A percentile compares a stretch with the other conserved stretches of the same genome.
phyloP scores from a whole-genome alignment of 345 rosid species.

The Pistacia integerrima region DNA sequence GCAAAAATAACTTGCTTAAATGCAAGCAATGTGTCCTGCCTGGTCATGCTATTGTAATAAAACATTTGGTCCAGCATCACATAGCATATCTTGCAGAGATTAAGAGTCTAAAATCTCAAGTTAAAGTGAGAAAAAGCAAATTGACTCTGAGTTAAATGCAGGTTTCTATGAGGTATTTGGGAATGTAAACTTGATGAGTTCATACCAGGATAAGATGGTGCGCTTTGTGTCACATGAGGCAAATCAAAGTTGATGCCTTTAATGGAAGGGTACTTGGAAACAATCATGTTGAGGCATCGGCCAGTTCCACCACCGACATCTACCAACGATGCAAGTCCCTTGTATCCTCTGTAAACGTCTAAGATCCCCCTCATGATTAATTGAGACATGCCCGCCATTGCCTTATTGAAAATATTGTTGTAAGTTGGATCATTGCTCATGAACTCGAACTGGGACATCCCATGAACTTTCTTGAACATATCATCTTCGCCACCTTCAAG shows the following conservation, averaged over 20 bases:
- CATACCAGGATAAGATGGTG: not conserved
- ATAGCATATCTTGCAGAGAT: too few species aligned
- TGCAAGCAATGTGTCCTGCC: too few species aligned
- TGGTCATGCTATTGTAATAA: too few species aligned
- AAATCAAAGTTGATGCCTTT: not conserved
- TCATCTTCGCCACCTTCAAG: not conserved
- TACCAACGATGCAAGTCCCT: not conserved
- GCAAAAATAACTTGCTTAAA: too few species aligned
- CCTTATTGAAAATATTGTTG: not conserved
- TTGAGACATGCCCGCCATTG: not conserved
- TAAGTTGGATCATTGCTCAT: not conserved
- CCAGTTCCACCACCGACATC: not conserved
- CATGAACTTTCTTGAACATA: not conserved
- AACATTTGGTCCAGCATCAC: too few species aligned
- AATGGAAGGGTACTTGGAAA: not conserved
- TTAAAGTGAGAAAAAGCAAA: too few species aligned
- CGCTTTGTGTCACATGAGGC: not conserved
- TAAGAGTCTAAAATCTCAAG: too few species aligned
- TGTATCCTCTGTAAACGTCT: constrained; percentile 1
- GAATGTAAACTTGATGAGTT: too few species aligned
- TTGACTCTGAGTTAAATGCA: too few species aligned
- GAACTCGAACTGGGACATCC: not conserved
- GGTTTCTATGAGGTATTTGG: too few species aligned
- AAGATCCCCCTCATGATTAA: not conserved
- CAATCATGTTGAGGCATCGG: not conserved